Evolutionary conservation across 768 basidiomycete species (phyloP), one percentile per base, ranked within the genome.

Genomic region (Amanita molliuscula): DNA sequence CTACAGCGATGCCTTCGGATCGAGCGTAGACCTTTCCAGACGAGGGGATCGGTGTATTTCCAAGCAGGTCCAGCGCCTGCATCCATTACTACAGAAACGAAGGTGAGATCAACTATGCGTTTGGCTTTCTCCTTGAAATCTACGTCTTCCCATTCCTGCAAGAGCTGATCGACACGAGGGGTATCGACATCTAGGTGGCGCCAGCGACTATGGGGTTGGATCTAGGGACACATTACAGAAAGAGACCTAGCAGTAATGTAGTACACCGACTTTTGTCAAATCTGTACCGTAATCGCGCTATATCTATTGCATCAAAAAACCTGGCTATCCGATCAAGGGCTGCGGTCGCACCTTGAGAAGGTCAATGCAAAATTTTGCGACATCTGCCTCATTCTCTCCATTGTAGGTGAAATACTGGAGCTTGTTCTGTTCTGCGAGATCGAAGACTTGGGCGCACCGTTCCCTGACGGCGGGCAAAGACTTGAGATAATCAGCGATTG

Each of bases 381-480:
- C 88, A 26, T 73, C 73, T 9, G 55, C 63, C 63, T 94, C 82
- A 53, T 80, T 83, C 57, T 82, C 82, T 23, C 87, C 82, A 61
- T 90, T 76, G 62, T 93, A 90, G 20, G 83, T 79, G 61, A 95
- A 95, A 65, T 89, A 93, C 56, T 92, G 70, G 9, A 96, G 76
- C 58, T 84, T 78, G 45, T 81, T 84, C 54, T 75, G 61, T 62
- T 78, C 69, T 10, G 89, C 93, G 16, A 95, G 81, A 25, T 80
- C 75, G 63, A 86, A 81, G 29, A 98, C 90, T 36, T 75, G 75
- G 9, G 66, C 62, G 64, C 92, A 98, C 37, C 90, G 77, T 58
- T 93, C 84, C 41, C 95, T 79, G 58, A 97, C 91, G n/a, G 92
- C 79, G 13, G 89, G 86, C 3, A 96, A 74, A 0, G 88, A 91